A percentile compares a stretch with the other conserved stretches of the same genome.
phyloP scores from a whole-genome alignment of 371 early-diverging fungal species.

The Circinella minor region DNA sequence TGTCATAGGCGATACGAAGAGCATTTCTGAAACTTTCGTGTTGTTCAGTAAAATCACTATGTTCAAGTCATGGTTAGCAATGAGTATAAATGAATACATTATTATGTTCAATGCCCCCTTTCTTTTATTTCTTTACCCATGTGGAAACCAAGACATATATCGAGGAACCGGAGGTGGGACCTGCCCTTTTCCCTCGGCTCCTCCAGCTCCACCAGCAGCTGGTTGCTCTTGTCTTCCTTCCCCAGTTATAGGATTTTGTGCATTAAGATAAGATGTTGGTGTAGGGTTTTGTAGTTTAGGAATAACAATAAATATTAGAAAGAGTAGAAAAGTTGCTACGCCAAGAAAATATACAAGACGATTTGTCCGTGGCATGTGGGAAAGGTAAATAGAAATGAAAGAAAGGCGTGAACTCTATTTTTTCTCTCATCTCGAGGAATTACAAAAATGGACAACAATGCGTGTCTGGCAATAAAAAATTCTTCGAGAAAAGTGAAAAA shows the following conservation, averaged over 20 bases:
- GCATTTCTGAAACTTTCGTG: conserved; percentile 53
- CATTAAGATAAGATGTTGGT: not conserved
- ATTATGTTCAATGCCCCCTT: no score
- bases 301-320: conserved; percentile 1
- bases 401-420: conserved; percentile 1
- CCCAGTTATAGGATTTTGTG: not conserved
- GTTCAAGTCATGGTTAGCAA: not conserved
- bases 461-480: not conserved
- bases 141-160: conserved; percentile 43
- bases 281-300: conserved; percentile 7
- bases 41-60: conserved; percentile 43
- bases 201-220: not conserved
- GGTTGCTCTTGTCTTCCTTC: not conserved
- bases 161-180: not conserved
- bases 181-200: not conserved
- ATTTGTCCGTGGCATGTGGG: conserved; percentile 13
- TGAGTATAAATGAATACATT: not conserved
- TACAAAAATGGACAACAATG: not conserved
- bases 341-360: conserved; percentile 15
- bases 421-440: not conserved
- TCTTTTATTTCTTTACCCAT: conserved; percentile 27
- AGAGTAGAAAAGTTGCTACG: not conserved
- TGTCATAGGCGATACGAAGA: conserved; percentile 46
- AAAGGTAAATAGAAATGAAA: conserved; percentile 8
- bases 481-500: no score